Base-by-base conservation (phyloP, 495 filamentous ascomycete genomes). In the Hypoxylon perforatum region DNA sequence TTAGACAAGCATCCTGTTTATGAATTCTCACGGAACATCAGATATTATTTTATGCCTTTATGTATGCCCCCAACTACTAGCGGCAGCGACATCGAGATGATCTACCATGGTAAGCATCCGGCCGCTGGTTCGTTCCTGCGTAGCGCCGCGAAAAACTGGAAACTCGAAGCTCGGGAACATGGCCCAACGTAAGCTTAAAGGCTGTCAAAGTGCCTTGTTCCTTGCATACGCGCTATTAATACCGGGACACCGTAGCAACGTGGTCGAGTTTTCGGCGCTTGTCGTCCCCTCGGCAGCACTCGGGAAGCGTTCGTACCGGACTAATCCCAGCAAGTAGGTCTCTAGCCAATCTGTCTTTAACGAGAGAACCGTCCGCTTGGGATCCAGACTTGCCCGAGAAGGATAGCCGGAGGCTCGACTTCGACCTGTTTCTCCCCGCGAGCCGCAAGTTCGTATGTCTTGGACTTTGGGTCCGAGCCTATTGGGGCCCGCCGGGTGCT, bases 311-410 rank as follows among this genome's bases (percentile, higher is more conserved):
- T 60, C 50, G 51, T 38, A 38, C 30, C 42, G 42, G 55, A 44
- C 49, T 59, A 44, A 44, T 48, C 28, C 14, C 50, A 35, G 49
- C 30, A 47, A 54, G 55, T 41, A 65, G 45, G 25, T 15, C 28
- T 49, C 35, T 47, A 50, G 45, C 44, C 56, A 46, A 53, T 42
- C 45, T 41, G 7, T 61, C 63, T 44, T n/a, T 57, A n/a, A 39
- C 30, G 36, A 55, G 28, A 57, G 36, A 61, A 55, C 63, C 57
- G 57, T 25, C 38, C 46, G 25, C 51, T 45, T 50, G 52, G n/a
- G 63, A 54, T 55, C 56, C 51, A 53, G 50, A 55, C 42, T 49
- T 61, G 45, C 45, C 50, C 52, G 36, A 52, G 23, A 57, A 30
- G 9, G 42, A 61, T 39, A 51, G 57, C 44, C 14, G 50, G 50